These are phyloP conservation scores for Przewalskia tangutica DNA, from an alignment of 257 asterid genomes.

Conservation along the genomic window DNA sequence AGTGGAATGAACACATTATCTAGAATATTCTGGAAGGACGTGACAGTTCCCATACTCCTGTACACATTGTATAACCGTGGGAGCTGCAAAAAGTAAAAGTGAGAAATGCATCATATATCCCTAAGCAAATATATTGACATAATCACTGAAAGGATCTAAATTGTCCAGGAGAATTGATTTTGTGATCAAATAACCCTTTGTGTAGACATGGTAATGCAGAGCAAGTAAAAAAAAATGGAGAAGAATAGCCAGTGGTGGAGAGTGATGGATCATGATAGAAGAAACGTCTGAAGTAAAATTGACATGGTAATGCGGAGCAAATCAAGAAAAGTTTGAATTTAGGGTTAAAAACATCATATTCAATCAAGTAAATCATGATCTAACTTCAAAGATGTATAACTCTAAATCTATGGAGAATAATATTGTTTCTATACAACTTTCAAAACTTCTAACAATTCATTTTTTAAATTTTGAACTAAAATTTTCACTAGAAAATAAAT, in stretches of 20 bases:
- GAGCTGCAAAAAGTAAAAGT: conserved; percentile 53
- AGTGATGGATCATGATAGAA: not conserved
- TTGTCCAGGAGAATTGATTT: not conserved
- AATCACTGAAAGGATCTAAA: not conserved
- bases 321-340: not conserved
- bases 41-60: conserved; percentile 88
- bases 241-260: not conserved
- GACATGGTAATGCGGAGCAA: not conserved
- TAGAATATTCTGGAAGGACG: conserved; percentile 81
- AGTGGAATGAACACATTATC: conserved; percentile 89
- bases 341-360: not conserved
- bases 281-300: not conserved
- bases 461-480: not conserved
- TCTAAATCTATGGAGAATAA: not conserved
- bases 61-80: conserved; percentile 84
- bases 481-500: not conserved
- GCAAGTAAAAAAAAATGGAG: not conserved
- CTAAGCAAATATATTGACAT: not conserved
- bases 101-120: conserved; percentile 6
- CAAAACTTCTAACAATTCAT: not conserved
- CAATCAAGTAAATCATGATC: not conserved
- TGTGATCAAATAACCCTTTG: not conserved
- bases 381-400: not conserved
- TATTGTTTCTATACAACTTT: not conserved
- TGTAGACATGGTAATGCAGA: not conserved